These are phyloP conservation scores for Batkoa obscura DNA, from an alignment of 371 early-diverging fungal species.

Conservation along the genomic window DNA sequence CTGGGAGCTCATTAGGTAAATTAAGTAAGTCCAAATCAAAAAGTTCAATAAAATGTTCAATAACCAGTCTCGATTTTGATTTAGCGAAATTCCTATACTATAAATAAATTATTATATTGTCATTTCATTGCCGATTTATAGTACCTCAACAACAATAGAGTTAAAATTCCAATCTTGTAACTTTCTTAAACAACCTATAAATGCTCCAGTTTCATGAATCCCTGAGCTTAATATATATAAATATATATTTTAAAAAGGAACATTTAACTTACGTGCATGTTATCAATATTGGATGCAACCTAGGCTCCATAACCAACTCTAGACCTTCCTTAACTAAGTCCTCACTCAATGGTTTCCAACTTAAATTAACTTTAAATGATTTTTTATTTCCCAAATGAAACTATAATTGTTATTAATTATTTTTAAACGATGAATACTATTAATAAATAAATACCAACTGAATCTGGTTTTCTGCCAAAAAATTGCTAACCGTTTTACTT, in stretches of 20 bases:
- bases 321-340: constrained; percentile 85
- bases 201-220: constrained; percentile 50
- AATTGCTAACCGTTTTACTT: constrained; percentile 48
- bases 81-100: constrained; percentile 81
- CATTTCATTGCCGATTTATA: not conserved
- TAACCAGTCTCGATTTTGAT: constrained; percentile 61
- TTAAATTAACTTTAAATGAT: constrained; percentile 27
- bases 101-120: not conserved
- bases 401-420: constrained; percentile 47
- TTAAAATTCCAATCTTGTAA: constrained; percentile 91
- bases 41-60: constrained; percentile 87
- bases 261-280: constrained; percentile 62
- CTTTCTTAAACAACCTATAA: constrained; percentile 84
- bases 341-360: constrained; percentile 84
- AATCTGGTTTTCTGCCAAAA: constrained; percentile 17
- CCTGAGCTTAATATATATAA: constrained; percentile 32
- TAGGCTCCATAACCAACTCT: constrained; percentile 54
- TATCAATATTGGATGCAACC: constrained; percentile 67
- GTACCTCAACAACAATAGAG: constrained; percentile 76
- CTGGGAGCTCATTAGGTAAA: constrained; percentile 50
- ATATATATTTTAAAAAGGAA: not conserved
- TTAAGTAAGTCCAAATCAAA: constrained; percentile 84
- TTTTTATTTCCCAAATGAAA: constrained; percentile 17
- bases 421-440: constrained; percentile 13
- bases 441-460: not conserved